These are phyloP conservation scores for Pigoraptor vietnamica DNA, from an alignment of 78 protist genomes.

Conservation along the genomic window DNA sequence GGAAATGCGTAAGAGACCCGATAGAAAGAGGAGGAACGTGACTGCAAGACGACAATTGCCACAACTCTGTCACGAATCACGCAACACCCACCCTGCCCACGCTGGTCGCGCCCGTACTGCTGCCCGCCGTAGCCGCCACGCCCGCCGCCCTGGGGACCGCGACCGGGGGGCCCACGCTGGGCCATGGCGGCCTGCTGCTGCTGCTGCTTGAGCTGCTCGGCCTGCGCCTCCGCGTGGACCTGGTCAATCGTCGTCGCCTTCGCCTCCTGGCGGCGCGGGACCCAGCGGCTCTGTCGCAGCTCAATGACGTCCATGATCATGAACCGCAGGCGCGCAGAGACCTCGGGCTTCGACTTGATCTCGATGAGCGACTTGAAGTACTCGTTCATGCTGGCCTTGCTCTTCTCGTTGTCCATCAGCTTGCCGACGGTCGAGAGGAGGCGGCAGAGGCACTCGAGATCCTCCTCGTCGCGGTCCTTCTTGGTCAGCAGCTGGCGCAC, in stretches of 20 bases:
- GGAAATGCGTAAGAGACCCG: too few relatives aligned
- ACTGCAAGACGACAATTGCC: neutral
- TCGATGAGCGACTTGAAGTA: neutral
- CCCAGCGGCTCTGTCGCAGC: constrained; percentile 8
- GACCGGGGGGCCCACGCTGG: neutral
- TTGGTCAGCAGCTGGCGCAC: constrained; percentile 12
- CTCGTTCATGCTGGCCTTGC: neutral
- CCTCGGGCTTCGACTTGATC: neutral
- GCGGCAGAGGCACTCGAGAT: constrained; percentile 18
- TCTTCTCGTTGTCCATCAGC: neutral
- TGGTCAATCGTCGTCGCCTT: constrained; percentile 6
- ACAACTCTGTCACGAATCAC: neutral
- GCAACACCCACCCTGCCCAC: neutral
- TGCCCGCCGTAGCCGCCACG: neutral
- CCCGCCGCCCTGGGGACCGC: neutral
- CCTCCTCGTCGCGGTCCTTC: constrained; percentile 20
- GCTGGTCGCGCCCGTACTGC: neutral
- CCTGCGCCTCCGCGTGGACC: constrained; percentile 23
- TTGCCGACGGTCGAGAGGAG: constrained; percentile 20
- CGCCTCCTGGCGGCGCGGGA: constrained; percentile 4
- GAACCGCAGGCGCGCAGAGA: constrained; percentile 1
- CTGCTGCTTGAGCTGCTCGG: neutral
- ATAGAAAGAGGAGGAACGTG: too few relatives aligned
- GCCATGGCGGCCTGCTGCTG: neutral
- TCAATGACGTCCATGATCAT: constrained; percentile 1